Conservation (phyloP, 1,139 yeast species). For the Nakaseomyces sp. region DNA sequence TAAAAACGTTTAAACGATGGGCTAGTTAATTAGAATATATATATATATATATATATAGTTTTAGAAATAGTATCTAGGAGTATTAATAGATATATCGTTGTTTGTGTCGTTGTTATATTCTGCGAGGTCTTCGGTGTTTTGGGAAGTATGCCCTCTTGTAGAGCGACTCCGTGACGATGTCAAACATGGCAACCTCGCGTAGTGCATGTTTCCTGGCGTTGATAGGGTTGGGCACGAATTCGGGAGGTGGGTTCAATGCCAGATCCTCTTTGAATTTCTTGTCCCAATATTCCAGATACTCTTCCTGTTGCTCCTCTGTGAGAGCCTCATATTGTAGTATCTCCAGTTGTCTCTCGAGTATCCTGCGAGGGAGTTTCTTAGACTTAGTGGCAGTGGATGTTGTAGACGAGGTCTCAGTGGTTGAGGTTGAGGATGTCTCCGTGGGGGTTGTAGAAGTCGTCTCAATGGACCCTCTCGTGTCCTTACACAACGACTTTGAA, state of each 20-base stretch:
- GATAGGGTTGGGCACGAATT: background rate
- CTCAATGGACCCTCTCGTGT: background rate
- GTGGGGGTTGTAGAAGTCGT: background rate
- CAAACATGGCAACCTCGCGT: background rate
- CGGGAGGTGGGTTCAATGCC: background rate
- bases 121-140: slow-evolving; percentile 1
- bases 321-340: slow-evolving; percentile 4
- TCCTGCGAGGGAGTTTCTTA: background rate
- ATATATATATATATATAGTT: too few relatives aligned
- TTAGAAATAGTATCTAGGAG: background rate
- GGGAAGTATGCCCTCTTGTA: slow-evolving; percentile 5
- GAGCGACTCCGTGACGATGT: background rate
- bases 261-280: background rate
- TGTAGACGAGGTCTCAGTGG: too few relatives aligned
- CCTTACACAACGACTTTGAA: background rate
- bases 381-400: background rate
- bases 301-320: slow-evolving; percentile 1
- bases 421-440: background rate
- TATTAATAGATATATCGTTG: background rate
- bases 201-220: slow-evolving; percentile 1
- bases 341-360: slow-evolving; percentile 4
- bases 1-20: too few relatives aligned
- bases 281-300: slow-evolving; percentile 6
- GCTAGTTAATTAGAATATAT: too few relatives aligned
- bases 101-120: background rate